Percentiles rank a stretch among this genome's conserved stretches.
These are phyloP conservation scores for Aaosphaeria pasadenensis DNA, from an alignment of 2,329 filamentous ascomycete species.

Conservation along the genomic window DNA sequence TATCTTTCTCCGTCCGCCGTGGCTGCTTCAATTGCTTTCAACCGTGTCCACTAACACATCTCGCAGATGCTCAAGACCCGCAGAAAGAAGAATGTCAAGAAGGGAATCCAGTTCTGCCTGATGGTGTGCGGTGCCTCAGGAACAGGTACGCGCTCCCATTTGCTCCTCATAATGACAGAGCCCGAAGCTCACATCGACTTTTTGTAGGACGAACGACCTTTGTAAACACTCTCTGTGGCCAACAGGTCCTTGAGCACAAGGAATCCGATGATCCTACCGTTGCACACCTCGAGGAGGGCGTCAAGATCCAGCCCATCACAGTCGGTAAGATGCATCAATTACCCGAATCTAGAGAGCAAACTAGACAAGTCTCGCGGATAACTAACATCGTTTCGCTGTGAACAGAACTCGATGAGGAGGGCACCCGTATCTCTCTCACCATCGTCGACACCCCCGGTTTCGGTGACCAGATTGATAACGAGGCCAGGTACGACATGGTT, in stretches of 20 bases:
- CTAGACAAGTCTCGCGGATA: not conserved
- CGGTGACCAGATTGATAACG: constrained; percentile 98
- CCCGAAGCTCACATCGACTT: constrained; percentile 5
- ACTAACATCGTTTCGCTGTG: constrained; percentile 53
- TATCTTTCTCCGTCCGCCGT: constrained; percentile 11
- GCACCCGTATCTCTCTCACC: constrained; percentile 94
- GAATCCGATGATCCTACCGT: constrained; percentile 86
- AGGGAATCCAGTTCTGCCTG: constrained; percentile 99
- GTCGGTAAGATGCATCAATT: constrained; percentile 64
- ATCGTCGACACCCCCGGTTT: constrained; percentile 99
- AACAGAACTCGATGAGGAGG: constrained; percentile 95
- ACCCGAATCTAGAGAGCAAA: not conserved
- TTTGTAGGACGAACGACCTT: constrained; percentile 87
- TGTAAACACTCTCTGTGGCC: constrained; percentile 98
- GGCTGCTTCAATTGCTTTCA: constrained; percentile 11
- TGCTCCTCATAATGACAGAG: constrained; percentile 1
- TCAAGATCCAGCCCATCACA: constrained; percentile 97
- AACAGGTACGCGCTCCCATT: constrained; percentile 67
- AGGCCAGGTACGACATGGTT: constrained; percentile 69
- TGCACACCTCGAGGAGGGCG: constrained; percentile 91
- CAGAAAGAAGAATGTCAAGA: constrained; percentile 99
- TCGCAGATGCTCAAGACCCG: constrained; percentile 73
- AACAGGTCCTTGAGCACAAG: constrained; percentile 86
- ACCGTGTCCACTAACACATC: constrained; percentile 22
- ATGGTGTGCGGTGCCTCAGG: constrained; percentile 99